phyloP scores from a whole-genome alignment of 1,284 basidiomycete genomes.

The Boletus hoseneyae region DNA sequence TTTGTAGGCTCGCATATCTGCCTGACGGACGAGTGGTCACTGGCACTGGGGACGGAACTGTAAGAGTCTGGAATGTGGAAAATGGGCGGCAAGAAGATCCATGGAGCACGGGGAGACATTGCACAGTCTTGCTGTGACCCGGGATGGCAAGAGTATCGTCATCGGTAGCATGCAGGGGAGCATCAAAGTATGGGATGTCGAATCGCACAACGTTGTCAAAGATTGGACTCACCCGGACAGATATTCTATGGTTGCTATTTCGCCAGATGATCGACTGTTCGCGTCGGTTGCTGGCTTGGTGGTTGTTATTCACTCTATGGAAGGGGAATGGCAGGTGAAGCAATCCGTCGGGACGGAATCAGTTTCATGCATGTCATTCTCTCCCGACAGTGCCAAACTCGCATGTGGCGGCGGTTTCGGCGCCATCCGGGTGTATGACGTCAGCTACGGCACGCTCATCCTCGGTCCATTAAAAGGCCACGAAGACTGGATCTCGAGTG shows the following conservation, averaged over 20 bases:
- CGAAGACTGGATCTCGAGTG: too few relatives aligned
- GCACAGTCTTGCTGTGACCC: background rate
- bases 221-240: background rate
- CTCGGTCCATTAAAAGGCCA: background rate
- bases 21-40: conserved; percentile 3
- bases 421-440: background rate
- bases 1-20: background rate
- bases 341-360: background rate
- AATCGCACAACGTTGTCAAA: background rate
- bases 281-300: background rate
- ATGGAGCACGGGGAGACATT: background rate
- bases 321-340: background rate
- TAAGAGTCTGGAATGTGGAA: conserved; percentile 7
- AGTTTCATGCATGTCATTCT: background rate
- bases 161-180: background rate
- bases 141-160: conserved; percentile 1
- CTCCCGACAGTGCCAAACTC: conserved; percentile 6
- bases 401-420: background rate
- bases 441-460: background rate
- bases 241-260: conserved; percentile 1
- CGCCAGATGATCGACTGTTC: background rate
- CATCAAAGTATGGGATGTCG: conserved; percentile 7
- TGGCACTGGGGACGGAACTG: background rate
- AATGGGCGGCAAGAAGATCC: background rate
- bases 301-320: background rate